Evolutionary conservation across 805 yeast species (phyloP).

Genomic region (Starmerella geochares): DNA sequence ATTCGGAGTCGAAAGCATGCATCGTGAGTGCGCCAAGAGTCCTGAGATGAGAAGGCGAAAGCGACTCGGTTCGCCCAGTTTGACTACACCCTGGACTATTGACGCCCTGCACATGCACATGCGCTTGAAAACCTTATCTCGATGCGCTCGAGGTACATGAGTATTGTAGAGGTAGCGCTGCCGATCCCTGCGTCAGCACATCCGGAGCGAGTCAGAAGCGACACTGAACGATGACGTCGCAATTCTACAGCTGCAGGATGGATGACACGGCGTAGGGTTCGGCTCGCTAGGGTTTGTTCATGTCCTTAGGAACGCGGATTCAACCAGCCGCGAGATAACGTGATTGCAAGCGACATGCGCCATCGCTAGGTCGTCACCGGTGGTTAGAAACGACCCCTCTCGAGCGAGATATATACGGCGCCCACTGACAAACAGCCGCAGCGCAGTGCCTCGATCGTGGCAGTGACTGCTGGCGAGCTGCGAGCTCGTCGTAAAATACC

Average conservation of each 20-base stretch:
- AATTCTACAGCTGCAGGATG: not conserved
- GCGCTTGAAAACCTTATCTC: conserved; percentile 1
- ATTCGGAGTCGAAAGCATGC: too few species aligned
- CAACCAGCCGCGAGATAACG: not conserved
- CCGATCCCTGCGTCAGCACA: conserved; percentile 1
- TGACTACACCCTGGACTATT: not conserved
- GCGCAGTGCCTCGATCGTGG: too few species aligned
- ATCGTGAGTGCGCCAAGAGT: too few species aligned
- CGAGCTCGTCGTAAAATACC: too few species aligned
- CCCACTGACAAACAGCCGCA: too few species aligned
- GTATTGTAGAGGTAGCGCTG: conserved; percentile 1
- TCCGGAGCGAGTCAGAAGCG: conserved; percentile 1
- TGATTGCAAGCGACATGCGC: not conserved
- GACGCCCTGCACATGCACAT: not conserved
- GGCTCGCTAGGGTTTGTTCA: not conserved
- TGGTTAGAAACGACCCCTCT: not conserved
- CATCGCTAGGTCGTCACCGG: not conserved
- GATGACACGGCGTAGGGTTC: not conserved
- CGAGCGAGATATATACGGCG: not conserved
- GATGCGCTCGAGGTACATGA: conserved; percentile 1
- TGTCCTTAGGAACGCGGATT: not conserved
- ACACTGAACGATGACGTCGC: not conserved
- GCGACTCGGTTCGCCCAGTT: too few species aligned
- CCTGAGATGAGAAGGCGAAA: too few species aligned
- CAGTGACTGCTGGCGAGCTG: too few species aligned